Evolutionary conservation across 169 alveolate species (phyloP).

Genomic region (Sarcocystis neurona): DNA sequence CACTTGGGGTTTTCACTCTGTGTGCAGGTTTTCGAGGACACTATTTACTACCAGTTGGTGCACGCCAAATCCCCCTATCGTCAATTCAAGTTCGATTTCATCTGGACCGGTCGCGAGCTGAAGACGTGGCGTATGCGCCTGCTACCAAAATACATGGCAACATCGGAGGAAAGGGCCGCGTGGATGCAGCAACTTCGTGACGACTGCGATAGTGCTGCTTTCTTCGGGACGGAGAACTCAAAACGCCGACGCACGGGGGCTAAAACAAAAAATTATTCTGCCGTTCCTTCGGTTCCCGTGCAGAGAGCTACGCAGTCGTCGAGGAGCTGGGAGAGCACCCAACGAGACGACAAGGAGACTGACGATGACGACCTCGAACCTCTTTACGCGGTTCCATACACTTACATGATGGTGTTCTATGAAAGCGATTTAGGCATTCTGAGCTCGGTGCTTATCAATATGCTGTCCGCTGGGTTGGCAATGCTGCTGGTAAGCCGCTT

Average conservation of each 20-base stretch:
- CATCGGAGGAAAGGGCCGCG: constrained; percentile 73
- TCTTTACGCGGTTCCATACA: constrained; percentile 68
- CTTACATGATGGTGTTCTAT: constrained; percentile 76
- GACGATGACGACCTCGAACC: constrained; percentile 52
- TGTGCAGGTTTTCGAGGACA: constrained; percentile 64
- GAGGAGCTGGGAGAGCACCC: too few relatives aligned
- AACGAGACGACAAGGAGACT: constrained; percentile 22
- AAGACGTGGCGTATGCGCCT: constrained; percentile 70
- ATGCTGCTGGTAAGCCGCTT: constrained; percentile 65
- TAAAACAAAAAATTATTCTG: neutral
- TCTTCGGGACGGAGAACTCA: neutral
- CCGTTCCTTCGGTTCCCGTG: neutral
- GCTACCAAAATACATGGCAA: constrained; percentile 71
- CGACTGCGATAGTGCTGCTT: constrained; percentile 55
- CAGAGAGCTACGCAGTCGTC: neutral
- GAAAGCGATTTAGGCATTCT: constrained; percentile 75
- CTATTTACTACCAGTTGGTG: constrained; percentile 69
- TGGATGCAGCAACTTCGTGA: constrained; percentile 72
- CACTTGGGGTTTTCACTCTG: neutral
- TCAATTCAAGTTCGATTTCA: constrained; percentile 72
- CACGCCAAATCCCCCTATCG: constrained; percentile 71
- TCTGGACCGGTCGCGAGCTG: constrained; percentile 75
- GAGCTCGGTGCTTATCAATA: constrained; percentile 70
- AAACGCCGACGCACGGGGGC: neutral
- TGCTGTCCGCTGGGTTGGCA: constrained; percentile 74